Percentiles rank a stretch among this genome's conserved stretches.
Evolutionary conservation across 371 early-diverging fungal genomes (phyloP).

Genomic region (Syncephalastrum monosporum): DNA sequence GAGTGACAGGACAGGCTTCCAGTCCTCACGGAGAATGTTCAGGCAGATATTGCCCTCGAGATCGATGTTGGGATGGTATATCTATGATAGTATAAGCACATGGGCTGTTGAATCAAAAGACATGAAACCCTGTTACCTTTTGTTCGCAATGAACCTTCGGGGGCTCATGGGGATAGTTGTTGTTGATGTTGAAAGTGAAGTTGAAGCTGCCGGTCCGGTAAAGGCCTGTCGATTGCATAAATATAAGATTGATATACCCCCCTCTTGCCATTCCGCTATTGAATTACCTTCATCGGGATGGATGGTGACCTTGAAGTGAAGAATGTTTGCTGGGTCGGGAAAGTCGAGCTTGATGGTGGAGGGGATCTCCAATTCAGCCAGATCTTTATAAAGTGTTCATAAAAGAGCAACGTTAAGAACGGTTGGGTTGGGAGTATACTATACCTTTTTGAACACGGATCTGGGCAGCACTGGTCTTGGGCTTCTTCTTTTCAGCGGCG

Average conservation of each 20-base stretch:
- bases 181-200: constrained; percentile 89
- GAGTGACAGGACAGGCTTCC: constrained; percentile 99
- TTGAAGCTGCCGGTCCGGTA: constrained; percentile 92
- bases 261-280: not conserved
- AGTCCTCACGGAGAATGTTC: constrained; percentile 98
- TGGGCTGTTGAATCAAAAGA: too few relatives aligned
- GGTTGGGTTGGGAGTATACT: not conserved
- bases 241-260: not conserved
- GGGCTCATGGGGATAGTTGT: constrained; percentile 98
- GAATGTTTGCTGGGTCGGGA: constrained; percentile 80
- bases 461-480: constrained; percentile 85
- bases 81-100: constrained; percentile 43
- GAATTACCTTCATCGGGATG: constrained; percentile 85
- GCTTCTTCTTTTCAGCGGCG: constrained; percentile 74
- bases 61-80: constrained; percentile 99
- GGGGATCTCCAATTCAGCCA: constrained; percentile 85
- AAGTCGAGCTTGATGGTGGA: constrained; percentile 76
- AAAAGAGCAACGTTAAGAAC: not conserved
- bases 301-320: constrained; percentile 82
- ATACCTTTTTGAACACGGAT: constrained; percentile 92
- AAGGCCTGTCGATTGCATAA: constrained; percentile 59
- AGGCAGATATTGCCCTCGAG: constrained; percentile 97
- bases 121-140: constrained; percentile 56
- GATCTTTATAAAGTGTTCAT: constrained; percentile 45
- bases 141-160: constrained; percentile 96